phyloP scores from a whole-genome alignment of 2,329 filamentous ascomycete genomes.

The Lasiodiplodia sp. region DNA sequence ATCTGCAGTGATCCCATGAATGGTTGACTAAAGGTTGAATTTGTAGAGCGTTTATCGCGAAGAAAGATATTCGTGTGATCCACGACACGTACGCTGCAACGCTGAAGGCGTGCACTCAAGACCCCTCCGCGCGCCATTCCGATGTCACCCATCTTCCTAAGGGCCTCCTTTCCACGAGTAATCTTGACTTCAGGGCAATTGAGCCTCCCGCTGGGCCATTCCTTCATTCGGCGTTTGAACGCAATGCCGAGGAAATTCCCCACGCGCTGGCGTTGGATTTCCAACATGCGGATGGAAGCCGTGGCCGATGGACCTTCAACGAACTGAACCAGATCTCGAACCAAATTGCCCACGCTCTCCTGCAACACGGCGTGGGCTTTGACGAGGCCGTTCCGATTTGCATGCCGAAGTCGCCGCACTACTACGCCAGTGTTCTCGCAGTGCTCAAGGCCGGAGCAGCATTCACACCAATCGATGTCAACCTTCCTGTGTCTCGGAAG shows the following conservation, averaged over 20 bases:
- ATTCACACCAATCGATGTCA: conserved; percentile 47
- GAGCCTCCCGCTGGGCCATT: conserved; percentile 32
- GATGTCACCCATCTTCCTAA: conserved; percentile 38
- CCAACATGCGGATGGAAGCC: conserved; percentile 39
- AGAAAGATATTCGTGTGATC: conserved; percentile 40
- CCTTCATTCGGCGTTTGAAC: conserved; percentile 50
- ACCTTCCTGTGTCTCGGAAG: conserved; percentile 45
- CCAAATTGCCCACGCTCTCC: conserved; percentile 42
- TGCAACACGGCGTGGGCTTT: conserved; percentile 35
- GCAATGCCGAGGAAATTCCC: conserved; percentile 41
- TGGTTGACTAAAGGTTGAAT: not conserved
- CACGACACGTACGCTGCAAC: conserved; percentile 40
- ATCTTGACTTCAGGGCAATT: conserved; percentile 34
- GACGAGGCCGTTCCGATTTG: conserved; percentile 48
- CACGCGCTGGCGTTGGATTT: conserved; percentile 49
- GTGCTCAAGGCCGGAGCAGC: conserved; percentile 51
- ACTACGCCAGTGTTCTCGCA: conserved; percentile 48
- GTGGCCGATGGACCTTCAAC: conserved; percentile 45
- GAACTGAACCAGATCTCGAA: conserved; percentile 43
- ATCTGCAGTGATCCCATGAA: too few species aligned
- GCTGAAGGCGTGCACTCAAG: conserved; percentile 38
- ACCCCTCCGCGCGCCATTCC: conserved; percentile 35
- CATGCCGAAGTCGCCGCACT: conserved; percentile 44
- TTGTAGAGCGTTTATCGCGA: conserved; percentile 35
- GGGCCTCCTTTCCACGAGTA: conserved; percentile 38